Conservation (phyloP, 768 basidiomycete genomes). For the Hydnomerulius pinastri region DNA sequence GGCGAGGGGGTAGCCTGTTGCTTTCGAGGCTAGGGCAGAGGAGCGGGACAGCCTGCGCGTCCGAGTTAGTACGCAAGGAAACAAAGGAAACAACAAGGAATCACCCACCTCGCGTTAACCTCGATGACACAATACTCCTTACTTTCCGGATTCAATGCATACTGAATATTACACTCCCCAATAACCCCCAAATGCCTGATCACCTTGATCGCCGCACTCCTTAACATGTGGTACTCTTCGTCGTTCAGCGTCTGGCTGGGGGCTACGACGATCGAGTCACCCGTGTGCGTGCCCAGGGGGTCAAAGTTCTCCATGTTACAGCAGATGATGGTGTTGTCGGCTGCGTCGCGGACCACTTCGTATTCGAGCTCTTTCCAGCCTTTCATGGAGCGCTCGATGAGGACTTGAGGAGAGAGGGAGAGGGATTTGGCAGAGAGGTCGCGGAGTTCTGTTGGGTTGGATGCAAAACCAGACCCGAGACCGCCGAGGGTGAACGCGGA, state of each 20-base stretch:
- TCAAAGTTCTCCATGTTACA: conserved; percentile 99
- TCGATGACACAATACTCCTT: conserved; percentile 98
- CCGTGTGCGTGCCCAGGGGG: conserved; percentile 97
- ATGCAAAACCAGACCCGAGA: conserved; percentile 96
- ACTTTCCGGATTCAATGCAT: conserved; percentile 91
- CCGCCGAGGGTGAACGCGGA: conserved; percentile 97
- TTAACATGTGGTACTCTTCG: conserved; percentile 98
- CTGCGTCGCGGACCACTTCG: conserved; percentile 97
- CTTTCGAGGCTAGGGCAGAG: conserved; percentile 96
- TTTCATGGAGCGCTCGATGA: conserved; percentile 98
- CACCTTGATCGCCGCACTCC: conserved; percentile 96
- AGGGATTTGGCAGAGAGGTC: conserved; percentile 92
- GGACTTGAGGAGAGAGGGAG: conserved; percentile 88
- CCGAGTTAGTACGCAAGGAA: too few relatives aligned
- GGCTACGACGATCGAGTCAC: conserved; percentile 98
- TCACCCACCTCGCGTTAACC: conserved; percentile 83
- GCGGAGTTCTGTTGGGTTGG: conserved; percentile 90
- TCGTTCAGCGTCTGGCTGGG: conserved; percentile 98
- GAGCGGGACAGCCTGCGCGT: conserved; percentile 74
- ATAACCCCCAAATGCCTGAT: conserved; percentile 89
- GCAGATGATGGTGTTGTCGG: conserved; percentile 99
- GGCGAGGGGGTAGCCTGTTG: conserved; percentile 97
- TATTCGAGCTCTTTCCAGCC: conserved; percentile 99
- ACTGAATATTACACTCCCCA: conserved; percentile 97
- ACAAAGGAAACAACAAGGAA: not conserved